These are phyloP conservation scores for Cyberlindnera xishuangbannaensis DNA, from an alignment of 805 yeast species.

Conservation along the genomic window DNA sequence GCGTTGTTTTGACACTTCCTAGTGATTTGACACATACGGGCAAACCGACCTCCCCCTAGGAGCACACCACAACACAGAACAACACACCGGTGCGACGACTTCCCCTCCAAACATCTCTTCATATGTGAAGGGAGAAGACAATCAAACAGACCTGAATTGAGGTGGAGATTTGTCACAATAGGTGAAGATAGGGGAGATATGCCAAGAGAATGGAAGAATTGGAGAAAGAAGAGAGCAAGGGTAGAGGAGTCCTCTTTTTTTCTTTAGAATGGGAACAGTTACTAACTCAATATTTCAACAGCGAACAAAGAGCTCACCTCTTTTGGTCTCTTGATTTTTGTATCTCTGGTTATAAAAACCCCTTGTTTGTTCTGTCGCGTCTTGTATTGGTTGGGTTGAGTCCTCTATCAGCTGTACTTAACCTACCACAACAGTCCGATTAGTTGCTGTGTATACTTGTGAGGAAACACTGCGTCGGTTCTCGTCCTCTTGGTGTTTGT, in stretches of 20 bases:
- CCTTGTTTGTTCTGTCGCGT: constrained; percentile 4
- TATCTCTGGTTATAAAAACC: constrained; percentile 11
- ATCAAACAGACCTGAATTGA: too few relatives aligned
- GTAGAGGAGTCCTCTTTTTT: too few relatives aligned
- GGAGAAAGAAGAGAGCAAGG: too few relatives aligned
- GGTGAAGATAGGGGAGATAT: too few relatives aligned
- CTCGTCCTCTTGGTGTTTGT: neutral
- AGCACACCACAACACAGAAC: constrained; percentile 1
- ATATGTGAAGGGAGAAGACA: too few relatives aligned
- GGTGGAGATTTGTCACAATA: neutral
- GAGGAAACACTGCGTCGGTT: constrained; percentile 4
- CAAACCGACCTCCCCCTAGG: neutral
- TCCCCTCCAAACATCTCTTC: too few relatives aligned
- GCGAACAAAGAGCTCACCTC: constrained; percentile 11
- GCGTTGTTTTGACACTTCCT: too few relatives aligned
- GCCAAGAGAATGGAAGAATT: too few relatives aligned
- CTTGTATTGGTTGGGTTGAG: too few relatives aligned
- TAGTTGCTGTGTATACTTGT: constrained; percentile 3
- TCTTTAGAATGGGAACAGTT: neutral
- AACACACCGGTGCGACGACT: neutral
- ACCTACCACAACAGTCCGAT: too few relatives aligned
- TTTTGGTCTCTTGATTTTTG: constrained; percentile 13
- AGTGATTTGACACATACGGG: constrained; percentile 2
- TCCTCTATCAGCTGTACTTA: neutral
- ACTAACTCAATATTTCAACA: constrained; percentile 2